Conservation (phyloP, 78 protist species). For the Dictyostelium firmibasis region DNA sequence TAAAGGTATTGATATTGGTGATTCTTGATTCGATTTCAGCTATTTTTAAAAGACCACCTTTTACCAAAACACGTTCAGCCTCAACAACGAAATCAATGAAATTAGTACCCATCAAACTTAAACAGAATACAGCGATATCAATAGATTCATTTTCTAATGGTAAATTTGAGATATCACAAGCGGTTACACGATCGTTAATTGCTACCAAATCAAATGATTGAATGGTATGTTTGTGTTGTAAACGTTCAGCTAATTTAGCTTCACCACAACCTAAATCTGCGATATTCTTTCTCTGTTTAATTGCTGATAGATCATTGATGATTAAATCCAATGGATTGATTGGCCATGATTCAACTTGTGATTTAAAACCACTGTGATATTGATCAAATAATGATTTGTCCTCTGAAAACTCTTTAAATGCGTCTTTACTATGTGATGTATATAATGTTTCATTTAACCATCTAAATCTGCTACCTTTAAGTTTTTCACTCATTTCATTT, state of each 20-base stretch:
- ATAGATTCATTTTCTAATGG: conserved; percentile 79
- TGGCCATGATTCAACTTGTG: conserved; percentile 90
- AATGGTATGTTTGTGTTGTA: background rate
- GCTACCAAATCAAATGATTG: conserved; percentile 93
- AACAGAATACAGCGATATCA: conserved; percentile 87
- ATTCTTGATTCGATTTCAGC: conserved; percentile 87
- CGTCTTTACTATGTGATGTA: conserved; percentile 66
- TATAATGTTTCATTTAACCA: conserved; percentile 90
- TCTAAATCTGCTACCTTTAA: conserved; percentile 85
- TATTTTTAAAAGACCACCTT: conserved; percentile 80
- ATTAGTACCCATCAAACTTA: conserved; percentile 93
- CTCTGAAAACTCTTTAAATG: conserved; percentile 64
- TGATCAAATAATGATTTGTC: conserved; percentile 76
- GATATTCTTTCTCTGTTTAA: conserved; percentile 32
- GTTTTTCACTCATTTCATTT: conserved; percentile 5
- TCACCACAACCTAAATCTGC: conserved; percentile 96
- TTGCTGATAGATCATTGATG: conserved; percentile 8
- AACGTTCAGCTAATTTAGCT: conserved; percentile 79
- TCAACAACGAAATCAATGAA: conserved; percentile 83
- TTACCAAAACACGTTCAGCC: conserved; percentile 81
- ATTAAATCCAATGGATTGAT: conserved; percentile 85
- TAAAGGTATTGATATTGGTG: conserved; percentile 18
- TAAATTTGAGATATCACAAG: conserved; percentile 87
- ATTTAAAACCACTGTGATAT: conserved; percentile 87
- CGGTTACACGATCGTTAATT: conserved; percentile 83